phyloP scores from a whole-genome alignment of 768 basidiomycete species.

The Naganishia friedmannii region DNA sequence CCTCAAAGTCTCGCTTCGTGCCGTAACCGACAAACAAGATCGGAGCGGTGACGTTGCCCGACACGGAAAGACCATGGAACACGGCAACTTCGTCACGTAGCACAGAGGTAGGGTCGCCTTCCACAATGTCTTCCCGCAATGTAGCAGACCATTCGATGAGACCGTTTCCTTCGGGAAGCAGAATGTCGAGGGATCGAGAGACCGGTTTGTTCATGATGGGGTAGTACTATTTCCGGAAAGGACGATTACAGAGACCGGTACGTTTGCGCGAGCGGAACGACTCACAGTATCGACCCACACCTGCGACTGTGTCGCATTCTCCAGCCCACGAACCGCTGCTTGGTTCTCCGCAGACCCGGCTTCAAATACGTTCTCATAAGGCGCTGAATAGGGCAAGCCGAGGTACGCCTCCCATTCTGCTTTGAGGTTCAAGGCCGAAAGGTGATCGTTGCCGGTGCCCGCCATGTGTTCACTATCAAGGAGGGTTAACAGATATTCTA shows the following conservation, averaged over 20 bases:
- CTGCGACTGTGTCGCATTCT: constrained; percentile 23
- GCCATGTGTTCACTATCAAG: constrained; percentile 41
- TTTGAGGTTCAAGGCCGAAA: constrained; percentile 48
- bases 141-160: constrained; percentile 64
- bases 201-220: constrained; percentile 79
- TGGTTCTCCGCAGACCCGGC: constrained; percentile 45
- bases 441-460: constrained; percentile 46
- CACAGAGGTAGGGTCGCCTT: constrained; percentile 69
- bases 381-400: constrained; percentile 40
- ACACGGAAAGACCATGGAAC: constrained; percentile 82
- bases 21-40: constrained; percentile 77
- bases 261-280: neutral
- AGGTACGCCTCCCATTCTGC: constrained; percentile 47
- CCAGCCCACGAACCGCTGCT: constrained; percentile 24
- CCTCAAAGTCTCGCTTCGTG: constrained; percentile 67
- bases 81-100: constrained; percentile 67
- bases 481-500: neutral
- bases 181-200: constrained; percentile 65
- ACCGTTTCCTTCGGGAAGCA: constrained; percentile 58
- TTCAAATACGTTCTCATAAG: constrained; percentile 44
- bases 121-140: constrained; percentile 70
- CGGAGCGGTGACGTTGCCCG: constrained; percentile 63
- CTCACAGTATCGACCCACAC: constrained; percentile 51
- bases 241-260: no score
- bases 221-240: constrained; percentile 64